Percentiles rank a stretch among this genome's conserved stretches.
These are phyloP conservation scores for Fragaria iinumae DNA, from an alignment of 306 rosid genomes.

Conservation along the genomic window DNA sequence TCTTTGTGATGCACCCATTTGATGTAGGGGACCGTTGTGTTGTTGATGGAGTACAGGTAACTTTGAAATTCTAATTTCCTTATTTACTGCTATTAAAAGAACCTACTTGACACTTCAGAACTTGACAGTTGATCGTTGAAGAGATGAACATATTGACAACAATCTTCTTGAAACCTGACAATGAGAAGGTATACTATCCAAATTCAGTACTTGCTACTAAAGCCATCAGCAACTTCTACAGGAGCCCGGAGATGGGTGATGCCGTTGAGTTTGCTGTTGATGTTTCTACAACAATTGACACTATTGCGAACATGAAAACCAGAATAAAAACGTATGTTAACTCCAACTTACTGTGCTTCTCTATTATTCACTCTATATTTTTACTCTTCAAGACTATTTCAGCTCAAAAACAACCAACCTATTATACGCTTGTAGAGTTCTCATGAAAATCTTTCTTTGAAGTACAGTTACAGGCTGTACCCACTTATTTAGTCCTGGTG, in stretches of 20 bases:
- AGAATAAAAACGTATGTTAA: slow-evolving; percentile 54
- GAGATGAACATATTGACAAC: slow-evolving; percentile 89
- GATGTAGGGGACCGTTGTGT: slow-evolving; percentile 94
- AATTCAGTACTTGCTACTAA: slow-evolving; percentile 74
- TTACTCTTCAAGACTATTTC: background rate
- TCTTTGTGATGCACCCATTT: slow-evolving; percentile 84
- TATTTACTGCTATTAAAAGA: slow-evolving; percentile 6
- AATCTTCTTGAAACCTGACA: slow-evolving; percentile 71
- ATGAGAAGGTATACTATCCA: slow-evolving; percentile 82
- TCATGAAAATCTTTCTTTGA: background rate
- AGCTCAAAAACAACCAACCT: background rate
- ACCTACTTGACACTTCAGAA: slow-evolving; percentile 16
- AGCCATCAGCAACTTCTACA: slow-evolving; percentile 78
- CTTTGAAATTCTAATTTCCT: background rate
- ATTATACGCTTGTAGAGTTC: background rate
- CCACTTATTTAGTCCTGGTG: slow-evolving; percentile 1
- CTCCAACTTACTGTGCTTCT: slow-evolving; percentile 3
- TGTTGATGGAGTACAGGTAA: slow-evolving; percentile 86
- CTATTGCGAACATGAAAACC: slow-evolving; percentile 58
- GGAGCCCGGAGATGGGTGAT: slow-evolving; percentile 89
- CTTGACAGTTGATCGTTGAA: slow-evolving; percentile 74
- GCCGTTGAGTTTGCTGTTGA: slow-evolving; percentile 63
- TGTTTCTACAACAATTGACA: slow-evolving; percentile 69
- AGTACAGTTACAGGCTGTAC: background rate
- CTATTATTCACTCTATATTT: background rate